These are phyloP conservation scores for Waitea zeae DNA, from an alignment of 1,284 basidiomycete species.

Conservation along the genomic window DNA sequence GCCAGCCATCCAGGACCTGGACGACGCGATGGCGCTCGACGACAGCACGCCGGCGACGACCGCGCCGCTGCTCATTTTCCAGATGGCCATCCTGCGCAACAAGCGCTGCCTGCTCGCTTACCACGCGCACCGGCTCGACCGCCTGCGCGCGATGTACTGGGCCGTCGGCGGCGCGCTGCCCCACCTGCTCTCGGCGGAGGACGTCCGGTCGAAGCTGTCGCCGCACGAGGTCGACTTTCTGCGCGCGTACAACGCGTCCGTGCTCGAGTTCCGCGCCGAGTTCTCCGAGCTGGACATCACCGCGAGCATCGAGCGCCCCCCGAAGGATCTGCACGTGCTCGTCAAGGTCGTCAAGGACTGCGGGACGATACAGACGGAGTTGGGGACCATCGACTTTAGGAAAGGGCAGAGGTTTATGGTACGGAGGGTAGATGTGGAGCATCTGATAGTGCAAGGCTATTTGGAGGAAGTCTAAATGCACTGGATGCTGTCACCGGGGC, in stretches of 20 bases:
- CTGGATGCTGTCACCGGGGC: too few relatives aligned
- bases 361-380: conserved; percentile 78
- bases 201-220: conserved; percentile 64
- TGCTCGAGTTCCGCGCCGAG: conserved; percentile 74
- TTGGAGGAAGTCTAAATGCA: conserved; percentile 48
- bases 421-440: conserved; percentile 73
- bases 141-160: conserved; percentile 81
- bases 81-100: conserved; percentile 79
- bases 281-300: conserved; percentile 80
- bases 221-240: conserved; percentile 89
- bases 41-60: conserved; percentile 24
- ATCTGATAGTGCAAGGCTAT: conserved; percentile 83
- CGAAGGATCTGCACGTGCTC: conserved; percentile 66
- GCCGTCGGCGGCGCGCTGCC: conserved; percentile 81
- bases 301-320: conserved; percentile 59
- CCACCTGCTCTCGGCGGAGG: conserved; percentile 59
- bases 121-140: conserved; percentile 70
- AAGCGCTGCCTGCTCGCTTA: conserved; percentile 91
- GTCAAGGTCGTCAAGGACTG: conserved; percentile 74
- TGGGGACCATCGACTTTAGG: conserved; percentile 74
- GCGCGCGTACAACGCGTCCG: conserved; percentile 62
- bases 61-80: conserved; percentile 60
- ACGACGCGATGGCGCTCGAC: conserved; percentile 13
- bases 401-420: conserved; percentile 83
- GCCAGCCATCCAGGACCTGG: conserved; percentile 18